A percentile compares a stretch with the other conserved stretches of the same genome.
Evolutionary conservation across 2,329 filamentous ascomycete genomes (phyloP).

Genomic region (Proliferodiscus dingleyae): DNA sequence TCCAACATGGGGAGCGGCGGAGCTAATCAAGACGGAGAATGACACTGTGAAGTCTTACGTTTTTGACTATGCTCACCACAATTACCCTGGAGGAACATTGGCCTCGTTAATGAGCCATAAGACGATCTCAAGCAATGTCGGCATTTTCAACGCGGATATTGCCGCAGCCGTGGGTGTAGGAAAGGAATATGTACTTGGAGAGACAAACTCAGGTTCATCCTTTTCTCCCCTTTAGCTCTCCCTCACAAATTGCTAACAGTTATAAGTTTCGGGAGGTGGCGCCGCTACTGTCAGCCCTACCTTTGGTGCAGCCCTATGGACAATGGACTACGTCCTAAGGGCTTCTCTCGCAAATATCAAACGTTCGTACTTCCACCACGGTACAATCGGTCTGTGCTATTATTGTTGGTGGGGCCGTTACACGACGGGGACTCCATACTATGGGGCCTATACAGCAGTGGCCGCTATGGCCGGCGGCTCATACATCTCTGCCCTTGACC

Average conservation of each 20-base stretch:
- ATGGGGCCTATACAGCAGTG: slow-evolving; percentile 26
- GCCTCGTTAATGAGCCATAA: slow-evolving; percentile 25
- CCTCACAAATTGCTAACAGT: slow-evolving; percentile 9
- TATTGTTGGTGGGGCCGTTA: slow-evolving; percentile 30
- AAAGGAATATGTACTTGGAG: slow-evolving; percentile 28
- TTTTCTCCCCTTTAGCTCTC: slow-evolving; percentile 29
- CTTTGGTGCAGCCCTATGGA: slow-evolving; percentile 28
- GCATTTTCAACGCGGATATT: slow-evolving; percentile 18
- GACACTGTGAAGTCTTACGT: slow-evolving; percentile 21
- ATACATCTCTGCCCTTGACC: slow-evolving; percentile 22
- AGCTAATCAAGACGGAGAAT: slow-evolving; percentile 24
- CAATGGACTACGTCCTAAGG: slow-evolving; percentile 25
- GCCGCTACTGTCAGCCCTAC: slow-evolving; percentile 22
- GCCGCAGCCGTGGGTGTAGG: slow-evolving; percentile 19
- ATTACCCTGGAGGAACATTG: slow-evolving; percentile 37
- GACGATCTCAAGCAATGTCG: slow-evolving; percentile 22
- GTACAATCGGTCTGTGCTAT: slow-evolving; percentile 30
- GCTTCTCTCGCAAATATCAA: slow-evolving; percentile 20
- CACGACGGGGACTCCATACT: slow-evolving; percentile 26
- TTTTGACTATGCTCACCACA: slow-evolving; percentile 27
- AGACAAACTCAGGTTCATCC: slow-evolving; percentile 37
- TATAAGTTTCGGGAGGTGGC: slow-evolving; percentile 25
- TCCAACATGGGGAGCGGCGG: slow-evolving; percentile 27
- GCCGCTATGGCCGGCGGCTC: slow-evolving; percentile 22
- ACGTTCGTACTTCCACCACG: slow-evolving; percentile 28